Percentiles rank a stretch among this genome's conserved stretches.
Evolutionary conservation across 2,329 filamentous ascomycete genomes (phyloP).

Genomic region (Diplocarpon rosae): DNA sequence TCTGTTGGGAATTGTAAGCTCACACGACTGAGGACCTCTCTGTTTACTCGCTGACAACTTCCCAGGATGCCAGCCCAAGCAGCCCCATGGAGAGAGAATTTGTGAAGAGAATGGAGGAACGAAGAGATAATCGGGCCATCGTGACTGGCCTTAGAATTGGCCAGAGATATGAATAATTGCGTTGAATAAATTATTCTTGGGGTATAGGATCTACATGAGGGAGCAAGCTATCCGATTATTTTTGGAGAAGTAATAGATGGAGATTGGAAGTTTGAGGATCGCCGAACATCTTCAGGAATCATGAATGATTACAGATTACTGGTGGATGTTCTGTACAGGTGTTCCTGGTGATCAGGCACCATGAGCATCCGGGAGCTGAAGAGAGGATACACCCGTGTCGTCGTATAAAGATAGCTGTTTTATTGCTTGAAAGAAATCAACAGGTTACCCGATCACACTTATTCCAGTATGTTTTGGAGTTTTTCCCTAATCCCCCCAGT

Average conservation of each 20-base stretch:
- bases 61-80: constrained; percentile 41
- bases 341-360: too few species aligned
- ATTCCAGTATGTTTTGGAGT: too few species aligned
- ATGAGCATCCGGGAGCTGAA: too few species aligned
- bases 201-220: constrained; percentile 11
- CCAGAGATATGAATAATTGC: constrained; percentile 11
- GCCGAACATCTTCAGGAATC: neutral
- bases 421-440: too few species aligned
- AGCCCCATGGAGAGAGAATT: constrained; percentile 47
- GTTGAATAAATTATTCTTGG: constrained; percentile 10
- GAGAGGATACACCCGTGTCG: too few species aligned
- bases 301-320: too few species aligned
- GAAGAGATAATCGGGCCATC: constrained; percentile 20
- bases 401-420: too few species aligned
- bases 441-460: too few species aligned
- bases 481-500: too few species aligned
- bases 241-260: constrained; percentile 5
- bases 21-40: neutral
- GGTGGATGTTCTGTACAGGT: too few species aligned
- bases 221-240: constrained; percentile 7
- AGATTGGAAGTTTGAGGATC: too few species aligned
- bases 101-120: constrained; percentile 44
- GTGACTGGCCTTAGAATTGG: constrained; percentile 18
- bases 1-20: constrained; percentile 41
- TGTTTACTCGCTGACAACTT: constrained; percentile 4